Percentiles rank a stretch among this genome's conserved stretches.
phyloP scores from a whole-genome alignment of 208 protist genomes.

The Leishmania arabica region DNA sequence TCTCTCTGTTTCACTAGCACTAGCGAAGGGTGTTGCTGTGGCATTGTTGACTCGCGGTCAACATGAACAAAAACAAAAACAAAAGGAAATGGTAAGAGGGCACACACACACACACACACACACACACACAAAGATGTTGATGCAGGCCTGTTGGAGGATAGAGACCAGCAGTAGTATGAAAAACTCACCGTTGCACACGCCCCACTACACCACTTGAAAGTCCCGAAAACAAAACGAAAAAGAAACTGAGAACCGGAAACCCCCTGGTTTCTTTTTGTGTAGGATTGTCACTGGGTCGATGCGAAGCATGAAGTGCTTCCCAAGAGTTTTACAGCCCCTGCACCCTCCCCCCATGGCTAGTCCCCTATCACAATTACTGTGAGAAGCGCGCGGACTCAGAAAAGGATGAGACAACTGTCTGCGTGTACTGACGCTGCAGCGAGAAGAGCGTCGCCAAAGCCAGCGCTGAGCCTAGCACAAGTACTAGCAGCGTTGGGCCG shows the following conservation, averaged over 20 bases:
- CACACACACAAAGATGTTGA: not conserved
- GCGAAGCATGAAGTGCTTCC: not conserved
- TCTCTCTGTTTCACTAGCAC: not conserved
- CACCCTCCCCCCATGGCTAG: not conserved
- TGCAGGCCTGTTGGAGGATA: too few species aligned
- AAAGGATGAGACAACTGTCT: slow-evolving; percentile 57
- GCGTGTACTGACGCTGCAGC: slow-evolving; percentile 81
- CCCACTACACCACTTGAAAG: not conserved
- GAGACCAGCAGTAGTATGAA: not conserved
- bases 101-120: not conserved
- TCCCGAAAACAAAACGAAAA: not conserved
- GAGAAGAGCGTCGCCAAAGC: slow-evolving; percentile 87
- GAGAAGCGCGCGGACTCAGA: slow-evolving; percentile 60
- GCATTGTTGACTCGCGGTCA: not conserved
- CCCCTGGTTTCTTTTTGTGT: not conserved
- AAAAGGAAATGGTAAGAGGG: not conserved
- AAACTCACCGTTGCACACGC: not conserved
- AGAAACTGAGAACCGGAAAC: not conserved
- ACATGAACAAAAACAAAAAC: not conserved
- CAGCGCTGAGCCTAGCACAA: slow-evolving; percentile 77
- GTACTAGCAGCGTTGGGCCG: slow-evolving; percentile 83
- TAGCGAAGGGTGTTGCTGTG: not conserved
- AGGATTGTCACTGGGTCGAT: not conserved
- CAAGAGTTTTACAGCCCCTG: not conserved
- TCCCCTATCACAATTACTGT: slow-evolving; percentile 13